These are phyloP conservation scores for Rhododendron griersonianum DNA, from an alignment of 148 eudicot genomes.

Conservation along the genomic window DNA sequence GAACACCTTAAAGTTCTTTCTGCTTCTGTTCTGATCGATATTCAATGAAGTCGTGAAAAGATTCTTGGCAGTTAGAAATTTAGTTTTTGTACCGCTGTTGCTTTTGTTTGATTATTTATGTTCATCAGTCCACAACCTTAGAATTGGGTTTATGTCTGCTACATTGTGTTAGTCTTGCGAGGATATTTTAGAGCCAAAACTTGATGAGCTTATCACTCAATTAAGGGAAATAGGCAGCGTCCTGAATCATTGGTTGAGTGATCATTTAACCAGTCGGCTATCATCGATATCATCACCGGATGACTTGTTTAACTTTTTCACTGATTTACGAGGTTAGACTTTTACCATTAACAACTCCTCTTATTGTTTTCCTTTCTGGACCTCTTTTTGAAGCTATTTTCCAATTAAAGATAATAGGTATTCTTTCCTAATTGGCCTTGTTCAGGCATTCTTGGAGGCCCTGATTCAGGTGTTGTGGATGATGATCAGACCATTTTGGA, in stretches of 20 bases:
- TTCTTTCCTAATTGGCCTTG: slow-evolving; percentile 5
- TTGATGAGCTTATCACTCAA: slow-evolving; percentile 54
- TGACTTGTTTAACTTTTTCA: slow-evolving; percentile 83
- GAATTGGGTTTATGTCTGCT: neutral
- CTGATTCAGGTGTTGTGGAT: slow-evolving; percentile 61
- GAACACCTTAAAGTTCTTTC: neutral
- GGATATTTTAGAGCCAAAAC: slow-evolving; percentile 72
- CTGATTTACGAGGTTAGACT: slow-evolving; percentile 66
- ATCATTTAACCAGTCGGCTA: slow-evolving; percentile 50
- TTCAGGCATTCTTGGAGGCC: slow-evolving; percentile 66
- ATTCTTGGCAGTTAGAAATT: neutral
- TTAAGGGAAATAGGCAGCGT: slow-evolving; percentile 58
- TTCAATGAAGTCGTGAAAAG: neutral
- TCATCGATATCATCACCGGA: slow-evolving; percentile 69
- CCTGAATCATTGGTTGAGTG: slow-evolving; percentile 50
- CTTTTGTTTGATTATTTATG: neutral
- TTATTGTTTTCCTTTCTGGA: neutral
- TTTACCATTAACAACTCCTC: neutral
- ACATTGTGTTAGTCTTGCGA: slow-evolving; percentile 49
- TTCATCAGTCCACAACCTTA: neutral
- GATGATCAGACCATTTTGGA: slow-evolving; percentile 92
- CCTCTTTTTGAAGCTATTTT: neutral
- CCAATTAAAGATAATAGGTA: neutral
- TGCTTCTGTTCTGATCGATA: neutral
- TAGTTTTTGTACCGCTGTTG: neutral